phyloP scores from a whole-genome alignment of 306 rosid species.

The Casuarina cunninghamiana region DNA sequence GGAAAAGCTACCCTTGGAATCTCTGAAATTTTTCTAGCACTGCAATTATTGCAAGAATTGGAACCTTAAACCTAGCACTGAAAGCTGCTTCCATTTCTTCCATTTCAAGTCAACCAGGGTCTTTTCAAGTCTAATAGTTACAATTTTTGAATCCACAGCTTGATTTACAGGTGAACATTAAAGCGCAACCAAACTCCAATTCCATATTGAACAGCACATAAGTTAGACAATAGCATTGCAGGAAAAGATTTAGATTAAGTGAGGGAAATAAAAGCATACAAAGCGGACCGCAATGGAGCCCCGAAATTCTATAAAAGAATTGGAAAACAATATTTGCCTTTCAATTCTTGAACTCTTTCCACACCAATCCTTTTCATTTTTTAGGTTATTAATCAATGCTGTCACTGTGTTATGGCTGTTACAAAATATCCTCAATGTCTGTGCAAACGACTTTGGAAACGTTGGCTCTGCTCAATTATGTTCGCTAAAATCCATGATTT shows the following conservation, averaged over 20 bases:
- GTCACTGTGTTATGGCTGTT: slow-evolving; percentile 14
- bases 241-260: neutral
- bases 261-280: neutral
- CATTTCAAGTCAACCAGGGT: neutral
- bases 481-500: slow-evolving; percentile 60
- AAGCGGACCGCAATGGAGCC: slow-evolving; percentile 61
- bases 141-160: neutral
- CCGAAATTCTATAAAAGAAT: slow-evolving; percentile 68
- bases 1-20: too few relatives aligned
- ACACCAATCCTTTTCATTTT: slow-evolving; percentile 26
- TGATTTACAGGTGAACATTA: neutral
- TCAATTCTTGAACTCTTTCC: slow-evolving; percentile 38
- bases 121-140: neutral
- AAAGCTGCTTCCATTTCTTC: too few relatives aligned
- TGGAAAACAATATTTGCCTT: slow-evolving; percentile 43
- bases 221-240: neutral
- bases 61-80: too few relatives aligned
- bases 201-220: neutral
- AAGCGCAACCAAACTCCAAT: neutral
- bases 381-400: slow-evolving; percentile 22
- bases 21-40: too few relatives aligned
- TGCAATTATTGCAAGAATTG: too few relatives aligned
- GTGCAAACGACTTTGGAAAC: slow-evolving; percentile 61
- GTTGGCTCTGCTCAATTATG: slow-evolving; percentile 58
- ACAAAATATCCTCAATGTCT: slow-evolving; percentile 40